Base-by-base conservation (phyloP, 2,329 filamentous ascomycete species). In the Alternaria ventricosa region DNA sequence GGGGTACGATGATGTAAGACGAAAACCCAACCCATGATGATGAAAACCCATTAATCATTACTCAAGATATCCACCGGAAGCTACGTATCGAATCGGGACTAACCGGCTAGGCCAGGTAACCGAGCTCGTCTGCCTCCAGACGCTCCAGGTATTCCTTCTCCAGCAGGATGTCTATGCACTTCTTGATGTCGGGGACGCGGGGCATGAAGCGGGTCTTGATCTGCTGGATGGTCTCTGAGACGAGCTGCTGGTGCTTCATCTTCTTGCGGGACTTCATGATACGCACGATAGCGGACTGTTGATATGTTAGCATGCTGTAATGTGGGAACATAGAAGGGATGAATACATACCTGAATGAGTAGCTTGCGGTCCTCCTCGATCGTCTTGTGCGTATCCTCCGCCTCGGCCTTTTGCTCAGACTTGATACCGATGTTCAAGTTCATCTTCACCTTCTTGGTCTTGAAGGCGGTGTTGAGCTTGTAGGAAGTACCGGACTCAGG, bases 211-310 rank as follows among this genome's bases (percentile, higher is more conserved):
- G 92, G 45, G 89, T 90, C 79, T 92, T 93, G 80, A 99, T 97
- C 82, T 98, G 96, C 76, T 90, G 91, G 80, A 99, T 98, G 23
- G 94, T 96, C 83, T 99, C 96, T 77, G 93, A 91, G 58, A 99
- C 94, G 12, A 99, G 90, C 77, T 96, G 92, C 65, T 91, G 90
- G 83, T 99, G 95, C 88, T 97, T 98, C 93, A 98, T 96, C 84
- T 91, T 93, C 89, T 99, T 98, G 65, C 96, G 91, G 4, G 95
- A 96, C 85, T 99, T 99, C 96, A 99, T 99, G 84, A 99, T 97
- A 76, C 96, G 93, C 61, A 99, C 96, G 80, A 99, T 98, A 23
- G 95, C 94, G 66, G 96, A 98, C 95, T 99, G 70, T 10, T 7
- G 55, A 66, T 13, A 55, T 41, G 68, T 82, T 77, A 82, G 80